A percentile compares a stretch with the other conserved stretches of the same genome.
These are phyloP conservation scores for Seminavis robusta DNA, from an alignment of 108 stramenopile genomes.

Conservation along the genomic window DNA sequence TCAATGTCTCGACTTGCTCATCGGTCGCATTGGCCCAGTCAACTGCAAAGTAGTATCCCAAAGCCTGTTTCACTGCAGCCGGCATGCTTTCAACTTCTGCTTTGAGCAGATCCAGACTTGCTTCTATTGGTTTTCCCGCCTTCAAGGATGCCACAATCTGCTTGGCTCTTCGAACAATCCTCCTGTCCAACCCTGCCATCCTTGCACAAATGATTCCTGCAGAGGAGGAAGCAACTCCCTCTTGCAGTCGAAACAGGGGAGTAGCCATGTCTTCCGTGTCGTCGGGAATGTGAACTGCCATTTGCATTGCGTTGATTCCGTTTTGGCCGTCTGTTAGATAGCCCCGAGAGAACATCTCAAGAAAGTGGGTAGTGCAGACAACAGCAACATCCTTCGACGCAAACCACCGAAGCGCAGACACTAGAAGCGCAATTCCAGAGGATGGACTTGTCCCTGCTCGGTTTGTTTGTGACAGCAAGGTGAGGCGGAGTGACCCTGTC, in stretches of 20 bases:
- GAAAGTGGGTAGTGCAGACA: slow-evolving; percentile 92
- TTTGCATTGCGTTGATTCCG: slow-evolving; percentile 79
- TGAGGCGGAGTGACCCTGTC: background rate
- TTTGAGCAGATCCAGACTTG: background rate
- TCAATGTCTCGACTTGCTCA: background rate
- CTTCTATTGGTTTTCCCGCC: background rate
- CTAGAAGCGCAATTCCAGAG: slow-evolving; percentile 91
- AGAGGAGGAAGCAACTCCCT: slow-evolving; percentile 84
- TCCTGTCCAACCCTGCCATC: slow-evolving; percentile 75
- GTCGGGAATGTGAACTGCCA: slow-evolving; percentile 84
- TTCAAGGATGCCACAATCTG: slow-evolving; percentile 50
- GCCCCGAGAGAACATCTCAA: slow-evolving; percentile 90
- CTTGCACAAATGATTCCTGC: slow-evolving; percentile 92
- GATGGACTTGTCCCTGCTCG: slow-evolving; percentile 75
- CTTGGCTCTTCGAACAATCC: slow-evolving; percentile 55
- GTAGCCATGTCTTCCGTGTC: slow-evolving; percentile 57
- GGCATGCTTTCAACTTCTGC: background rate
- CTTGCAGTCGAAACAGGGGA: slow-evolving; percentile 89
- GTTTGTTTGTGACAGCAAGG: background rate
- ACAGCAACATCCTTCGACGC: slow-evolving; percentile 57
- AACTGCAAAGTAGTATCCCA: background rate
- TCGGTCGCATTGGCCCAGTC: background rate
- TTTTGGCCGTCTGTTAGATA: slow-evolving; percentile 59
- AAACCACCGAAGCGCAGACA: slow-evolving; percentile 71
- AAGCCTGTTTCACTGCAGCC: background rate